phyloP scores from a whole-genome alignment of 2,329 filamentous ascomycete species.

The Aspergillus fumigatus region DNA sequence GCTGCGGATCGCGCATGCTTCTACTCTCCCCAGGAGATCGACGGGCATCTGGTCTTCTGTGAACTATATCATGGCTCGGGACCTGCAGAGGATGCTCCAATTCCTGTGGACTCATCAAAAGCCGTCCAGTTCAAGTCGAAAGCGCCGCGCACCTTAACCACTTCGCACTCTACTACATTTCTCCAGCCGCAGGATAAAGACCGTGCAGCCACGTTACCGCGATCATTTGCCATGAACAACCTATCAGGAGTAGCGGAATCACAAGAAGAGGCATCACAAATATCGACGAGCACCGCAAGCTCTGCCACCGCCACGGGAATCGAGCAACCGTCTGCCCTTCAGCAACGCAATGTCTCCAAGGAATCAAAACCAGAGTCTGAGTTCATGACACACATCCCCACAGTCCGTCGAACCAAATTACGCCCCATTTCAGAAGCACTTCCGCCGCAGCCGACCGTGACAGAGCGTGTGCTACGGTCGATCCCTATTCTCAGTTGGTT shows the following conservation, averaged over 20 bases:
- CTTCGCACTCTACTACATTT: slow-evolving; percentile 34
- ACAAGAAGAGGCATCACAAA: slow-evolving; percentile 29
- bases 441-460: slow-evolving; percentile 61
- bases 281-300: slow-evolving; percentile 38
- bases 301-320: slow-evolving; percentile 36
- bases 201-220: slow-evolving; percentile 31
- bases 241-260: slow-evolving; percentile 25
- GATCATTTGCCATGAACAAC: slow-evolving; percentile 39
- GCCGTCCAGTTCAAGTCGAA: slow-evolving; percentile 23
- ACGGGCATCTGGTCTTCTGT: slow-evolving; percentile 66
- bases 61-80: slow-evolving; percentile 65
- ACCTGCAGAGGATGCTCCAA: slow-evolving; percentile 59
- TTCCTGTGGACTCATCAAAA: slow-evolving; percentile 46
- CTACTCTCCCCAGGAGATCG: slow-evolving; percentile 66
- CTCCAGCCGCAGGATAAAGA: slow-evolving; percentile 29
- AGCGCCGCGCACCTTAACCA: slow-evolving; percentile 30
- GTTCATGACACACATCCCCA: slow-evolving; percentile 58
- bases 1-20: slow-evolving; percentile 66
- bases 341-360: slow-evolving; percentile 23
- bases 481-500: slow-evolving; percentile 71
- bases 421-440: slow-evolving; percentile 67
- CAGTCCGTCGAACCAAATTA: slow-evolving; percentile 60
- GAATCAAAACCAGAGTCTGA: slow-evolving; percentile 39
- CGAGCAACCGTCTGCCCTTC: slow-evolving; percentile 18
- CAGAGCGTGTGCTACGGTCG: slow-evolving; percentile 59